Base-by-base conservation (phyloP, 2,329 filamentous ascomycete species). In the Exophiala calicioides region DNA sequence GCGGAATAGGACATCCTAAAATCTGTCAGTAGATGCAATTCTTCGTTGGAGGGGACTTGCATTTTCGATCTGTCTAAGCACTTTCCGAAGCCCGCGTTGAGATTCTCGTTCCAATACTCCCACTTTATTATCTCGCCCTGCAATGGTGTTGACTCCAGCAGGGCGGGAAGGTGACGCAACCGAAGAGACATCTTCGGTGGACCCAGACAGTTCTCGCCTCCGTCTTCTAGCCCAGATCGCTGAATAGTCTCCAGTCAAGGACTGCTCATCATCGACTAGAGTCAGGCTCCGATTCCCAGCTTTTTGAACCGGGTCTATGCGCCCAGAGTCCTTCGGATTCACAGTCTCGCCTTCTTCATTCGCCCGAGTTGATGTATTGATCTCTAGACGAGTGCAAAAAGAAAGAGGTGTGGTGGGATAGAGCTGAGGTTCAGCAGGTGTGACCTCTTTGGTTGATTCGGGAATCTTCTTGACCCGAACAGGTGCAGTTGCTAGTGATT, bases 1-100 rank as follows among this genome's bases (percentile, higher is more conserved):
- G 12, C 52, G 52, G 35, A 48, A 49, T 7, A 54, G 31, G 5
- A 54, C 47, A 44, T 54, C 47, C 52, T 54, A 21, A 21, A 20
- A 8, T n/a, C 4, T 9, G 23, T 47, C 21, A 53, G 47, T 33
- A 30, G 35, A 20, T 8, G 8, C 26, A n/a, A n/a, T n/a, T n/a
- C n/a, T n/a, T n/a, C n/a, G n/a, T n/a, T n/a, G n/a, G n/a, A n/a
- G n/a, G n/a, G n/a, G n/a, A n/a, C 47, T 37, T 32, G 51, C 52
- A 26, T 50, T 51, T 3, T 47, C 49, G 30, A 54, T 54, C 26
- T 43, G 41, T 29, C 45, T 29, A 6, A 54, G 45, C 5, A 44
- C 31, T n/a, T 47, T 40, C 10, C 51, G 23, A 3, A 54, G 31
- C 7, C 44, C 52, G 13, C 24, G 40, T 35, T 54, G 52, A 32